Percentiles rank a stretch among this genome's conserved stretches.
Conservation (phyloP, 164 flowering plant genomes). For the Vitis vinifera region DNA sequence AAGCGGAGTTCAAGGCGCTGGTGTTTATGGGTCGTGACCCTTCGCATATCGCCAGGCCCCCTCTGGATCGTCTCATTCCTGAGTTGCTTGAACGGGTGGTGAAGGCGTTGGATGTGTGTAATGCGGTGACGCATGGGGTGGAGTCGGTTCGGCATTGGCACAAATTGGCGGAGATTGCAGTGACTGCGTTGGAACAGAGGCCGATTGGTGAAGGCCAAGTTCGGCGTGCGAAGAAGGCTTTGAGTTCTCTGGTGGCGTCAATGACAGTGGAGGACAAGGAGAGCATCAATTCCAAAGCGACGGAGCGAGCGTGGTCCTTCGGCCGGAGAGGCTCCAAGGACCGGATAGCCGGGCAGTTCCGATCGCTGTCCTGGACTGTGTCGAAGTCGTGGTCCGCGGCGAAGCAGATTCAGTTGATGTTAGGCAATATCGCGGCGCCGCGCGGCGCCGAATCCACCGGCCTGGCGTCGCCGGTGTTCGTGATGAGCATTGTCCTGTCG, state of each 20-base stretch:
- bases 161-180: constrained; percentile 54
- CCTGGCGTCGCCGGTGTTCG: constrained; percentile 50
- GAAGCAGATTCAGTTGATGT: constrained; percentile 81
- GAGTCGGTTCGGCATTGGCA: constrained; percentile 60
- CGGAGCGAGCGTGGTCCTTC: constrained; percentile 70
- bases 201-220: constrained; percentile 69
- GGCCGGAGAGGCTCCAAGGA: constrained; percentile 47
- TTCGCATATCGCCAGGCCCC: constrained; percentile 49
- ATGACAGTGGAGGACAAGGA: constrained; percentile 51
- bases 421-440: constrained; percentile 53
- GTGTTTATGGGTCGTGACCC: constrained; percentile 62
- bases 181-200: constrained; percentile 39
- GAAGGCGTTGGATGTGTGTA: constrained; percentile 68
- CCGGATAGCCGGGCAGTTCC: constrained; percentile 18
- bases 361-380: constrained; percentile 50
- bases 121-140: constrained; percentile 54
- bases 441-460: constrained; percentile 59
- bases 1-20: constrained; percentile 73
- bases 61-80: constrained; percentile 63
- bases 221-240: constrained; percentile 54
- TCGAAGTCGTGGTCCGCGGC: constrained; percentile 75
- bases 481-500: constrained; percentile 60
- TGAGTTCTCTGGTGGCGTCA: constrained; percentile 37
- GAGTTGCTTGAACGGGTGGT: constrained; percentile 64
- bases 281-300: constrained; percentile 14